Evolutionary conservation across 768 basidiomycete genomes (phyloP).

Genomic region (Phylloporus arenicola): DNA sequence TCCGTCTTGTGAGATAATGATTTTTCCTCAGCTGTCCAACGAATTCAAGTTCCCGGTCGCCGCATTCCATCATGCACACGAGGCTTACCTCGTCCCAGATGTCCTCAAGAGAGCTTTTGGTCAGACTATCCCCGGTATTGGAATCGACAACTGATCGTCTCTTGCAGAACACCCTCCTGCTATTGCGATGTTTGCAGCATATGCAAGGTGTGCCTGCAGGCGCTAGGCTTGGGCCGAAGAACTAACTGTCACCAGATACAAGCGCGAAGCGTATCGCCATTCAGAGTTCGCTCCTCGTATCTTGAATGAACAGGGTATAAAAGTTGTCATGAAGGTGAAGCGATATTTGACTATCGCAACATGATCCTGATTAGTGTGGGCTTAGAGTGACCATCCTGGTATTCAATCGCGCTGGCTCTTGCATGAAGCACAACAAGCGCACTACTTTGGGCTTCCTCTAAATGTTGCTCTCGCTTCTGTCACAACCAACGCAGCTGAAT

Average conservation of each 20-base stretch:
- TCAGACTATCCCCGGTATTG: constrained; percentile 3
- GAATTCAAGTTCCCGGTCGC: constrained; percentile 77
- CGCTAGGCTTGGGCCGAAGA: neutral
- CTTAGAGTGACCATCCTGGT: constrained; percentile 61
- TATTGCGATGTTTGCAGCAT: constrained; percentile 68
- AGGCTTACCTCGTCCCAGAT: constrained; percentile 76
- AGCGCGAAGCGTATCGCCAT: constrained; percentile 54
- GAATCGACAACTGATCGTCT: neutral
- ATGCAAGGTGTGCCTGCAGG: constrained; percentile 28
- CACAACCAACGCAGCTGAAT: constrained; percentile 64
- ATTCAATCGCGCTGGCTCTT: constrained; percentile 70
- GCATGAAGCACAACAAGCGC: constrained; percentile 81
- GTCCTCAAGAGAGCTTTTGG: constrained; percentile 69
- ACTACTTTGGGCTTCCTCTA: constrained; percentile 70
- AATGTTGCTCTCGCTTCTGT: constrained; percentile 70
- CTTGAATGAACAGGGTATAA: constrained; percentile 43
- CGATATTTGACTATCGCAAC: neutral
- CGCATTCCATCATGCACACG: constrained; percentile 74
- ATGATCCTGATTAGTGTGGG: neutral
- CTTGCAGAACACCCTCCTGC: constrained; percentile 49
- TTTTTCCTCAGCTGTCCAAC: constrained; percentile 52
- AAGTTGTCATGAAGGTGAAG: constrained; percentile 48
- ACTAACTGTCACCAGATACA: constrained; percentile 34
- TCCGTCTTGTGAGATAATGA: neutral
- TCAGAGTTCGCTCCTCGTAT: constrained; percentile 54